phyloP scores from a whole-genome alignment of 2,329 filamentous ascomycete species.

The Colletotrichum camelliae region DNA sequence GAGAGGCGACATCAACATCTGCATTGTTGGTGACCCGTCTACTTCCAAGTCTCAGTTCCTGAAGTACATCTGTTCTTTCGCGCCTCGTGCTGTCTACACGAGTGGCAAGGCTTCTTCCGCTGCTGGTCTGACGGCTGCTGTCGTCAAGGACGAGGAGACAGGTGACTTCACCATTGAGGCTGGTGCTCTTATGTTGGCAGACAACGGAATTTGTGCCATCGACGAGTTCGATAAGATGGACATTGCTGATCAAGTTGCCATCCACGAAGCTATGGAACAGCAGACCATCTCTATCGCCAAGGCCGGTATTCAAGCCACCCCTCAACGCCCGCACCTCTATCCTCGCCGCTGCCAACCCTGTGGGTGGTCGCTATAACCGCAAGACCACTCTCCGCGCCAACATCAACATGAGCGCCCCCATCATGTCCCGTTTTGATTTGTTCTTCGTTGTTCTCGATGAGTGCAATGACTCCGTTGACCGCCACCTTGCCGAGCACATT shows the following conservation, averaged over 20 bases:
- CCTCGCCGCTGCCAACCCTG: slow-evolving; percentile 93
- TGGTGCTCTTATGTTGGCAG: slow-evolving; percentile 94
- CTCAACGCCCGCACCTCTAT: slow-evolving; percentile 96
- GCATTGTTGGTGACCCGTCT: slow-evolving; percentile 94
- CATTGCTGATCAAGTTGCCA: slow-evolving; percentile 93
- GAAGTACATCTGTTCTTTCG: slow-evolving; percentile 96
- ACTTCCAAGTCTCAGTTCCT: slow-evolving; percentile 98
- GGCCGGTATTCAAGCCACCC: slow-evolving; percentile 93
- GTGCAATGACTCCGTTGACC: slow-evolving; percentile 90
- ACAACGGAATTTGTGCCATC: slow-evolving; percentile 97
- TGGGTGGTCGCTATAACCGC: slow-evolving; percentile 95
- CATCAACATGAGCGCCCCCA: slow-evolving; percentile 98
- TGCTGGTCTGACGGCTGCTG: slow-evolving; percentile 94
- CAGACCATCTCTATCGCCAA: slow-evolving; percentile 99
- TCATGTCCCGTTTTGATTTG: slow-evolving; percentile 99
- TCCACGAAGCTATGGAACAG: slow-evolving; percentile 99
- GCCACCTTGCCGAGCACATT: slow-evolving; percentile 92
- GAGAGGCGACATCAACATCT: slow-evolving; percentile 98
- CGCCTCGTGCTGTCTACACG: slow-evolving; percentile 96
- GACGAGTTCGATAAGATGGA: slow-evolving; percentile 99
- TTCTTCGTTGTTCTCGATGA: slow-evolving; percentile 99
- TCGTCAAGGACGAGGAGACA: slow-evolving; percentile 97
- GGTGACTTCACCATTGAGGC: slow-evolving; percentile 99
- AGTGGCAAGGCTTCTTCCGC: slow-evolving; percentile 97
- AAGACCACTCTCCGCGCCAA: slow-evolving; percentile 93